Evolutionary conservation across 1,284 basidiomycete genomes (phyloP), one percentile per base, ranked within the genome.

Genomic region (Binderoboletus segoi): DNA sequence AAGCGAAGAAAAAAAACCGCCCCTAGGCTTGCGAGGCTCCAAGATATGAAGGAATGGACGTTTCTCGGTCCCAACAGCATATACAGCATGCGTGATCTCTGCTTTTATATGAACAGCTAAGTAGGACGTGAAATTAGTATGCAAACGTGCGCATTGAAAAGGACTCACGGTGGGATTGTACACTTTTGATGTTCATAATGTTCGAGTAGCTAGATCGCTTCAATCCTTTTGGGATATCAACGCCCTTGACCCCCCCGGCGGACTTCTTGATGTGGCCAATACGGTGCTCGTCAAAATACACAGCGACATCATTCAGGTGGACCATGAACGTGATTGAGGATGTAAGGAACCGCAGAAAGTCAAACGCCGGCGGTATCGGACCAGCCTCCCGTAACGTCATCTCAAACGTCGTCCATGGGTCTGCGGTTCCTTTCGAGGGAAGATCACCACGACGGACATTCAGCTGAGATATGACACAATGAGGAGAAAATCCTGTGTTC

Each of bases 261-360:
- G 78, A 80, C 74, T 97, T 98, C 41, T 81, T 81, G 47, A 98
- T 75, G 50, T 82, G 81, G 18, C 90, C 86, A 1, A 98, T 83
- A 32, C 88, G 81, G 61, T 86, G 82, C 58, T 90, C 89, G 67
- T 98, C 88, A 43, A 95, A 83, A 67, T 84, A 89, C 23, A 96
- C 83, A 63, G 84, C 85, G 51, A 99, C 84, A 67, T 88, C 82
- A 15, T 80, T 79, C 8, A 99, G 82, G 57, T 88, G 82, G 18
- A 84, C 81, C 86, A 98, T 99, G 74, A 99, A 99, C 0, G 94
- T 96, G 56, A 99, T 88, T 0, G 93, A 94, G 1, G 94, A 96
- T 20, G 90, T 84, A 18, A 99, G 81, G 73, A 99, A 99, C 35
- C 93, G 85, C 33, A 90, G 86, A 60, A 98, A 88, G 64, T 96